Base-by-base conservation (phyloP, 768 basidiomycete genomes). In the Collybia sp. region DNA sequence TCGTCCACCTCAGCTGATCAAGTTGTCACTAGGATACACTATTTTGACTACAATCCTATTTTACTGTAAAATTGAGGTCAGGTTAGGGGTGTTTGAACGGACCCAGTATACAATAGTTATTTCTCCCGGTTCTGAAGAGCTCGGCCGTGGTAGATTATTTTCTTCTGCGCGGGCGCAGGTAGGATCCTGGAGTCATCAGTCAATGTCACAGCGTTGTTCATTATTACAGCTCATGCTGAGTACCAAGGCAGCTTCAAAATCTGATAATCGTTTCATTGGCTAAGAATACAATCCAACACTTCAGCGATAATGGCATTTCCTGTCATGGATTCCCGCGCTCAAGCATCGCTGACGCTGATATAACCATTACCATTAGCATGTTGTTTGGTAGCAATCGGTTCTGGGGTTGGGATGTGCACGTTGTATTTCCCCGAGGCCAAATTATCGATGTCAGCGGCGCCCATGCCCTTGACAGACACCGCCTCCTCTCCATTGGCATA, bases 21-120 rank as follows among this genome's bases (percentile, higher is more conserved):
- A 33, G 37, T 30, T 33, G 5, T 44, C 44, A 30, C 34, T 48
- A 88, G 89, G 89, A 92, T 57, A 90, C 88, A 11, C 71, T 92
- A 36, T 90, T 92, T 65, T 91, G 60, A 72, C 30, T 33, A 48
- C 19, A 25, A 19, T 33, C 20, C n/a, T 36, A 25, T 47, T 18
- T 25, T 42, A 40, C 46, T 42, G 30, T 45, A 20, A 41, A 32
- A 32, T 37, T n/a, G n/a, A 30, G 49, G 36, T 37, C 36, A 34
- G 47, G 36, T 40, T 33, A 48, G 53, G 49, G 50, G 47, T 40
- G 48, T 53, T 48, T 19, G 40, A 43, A 54, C 30, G 48, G 47
- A 53, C 51, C 44, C 42, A 30, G 41, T 51, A 45, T 47, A 52
- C 50, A 43, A 42, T 54, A 53, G 42, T 40, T 36, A 46, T 46